Percentiles rank a stretch among this genome's conserved stretches.
These are phyloP conservation scores for Entomortierella chlamydospora DNA, from an alignment of 192 early-diverging fungal genomes.

Conservation along the genomic window DNA sequence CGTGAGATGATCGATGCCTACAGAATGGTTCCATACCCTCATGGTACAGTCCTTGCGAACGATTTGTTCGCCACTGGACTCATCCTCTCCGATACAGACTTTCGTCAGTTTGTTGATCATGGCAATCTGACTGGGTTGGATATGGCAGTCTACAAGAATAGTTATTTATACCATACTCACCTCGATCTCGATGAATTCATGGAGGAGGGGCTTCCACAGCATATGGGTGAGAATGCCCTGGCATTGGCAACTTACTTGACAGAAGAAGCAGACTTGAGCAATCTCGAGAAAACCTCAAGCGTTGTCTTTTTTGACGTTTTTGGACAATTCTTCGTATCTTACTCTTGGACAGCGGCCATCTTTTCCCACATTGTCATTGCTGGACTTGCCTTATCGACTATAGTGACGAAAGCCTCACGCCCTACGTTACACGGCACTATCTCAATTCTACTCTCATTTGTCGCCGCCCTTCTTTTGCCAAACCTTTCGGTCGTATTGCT, in stretches of 20 bases:
- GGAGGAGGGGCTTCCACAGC: slow-evolving; percentile 70
- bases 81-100: slow-evolving; percentile 80
- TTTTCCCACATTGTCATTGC: slow-evolving; percentile 54
- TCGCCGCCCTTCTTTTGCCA: slow-evolving; percentile 23
- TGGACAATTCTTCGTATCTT: slow-evolving; percentile 67
- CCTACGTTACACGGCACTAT: slow-evolving; percentile 13
- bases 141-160: slow-evolving; percentile 76
- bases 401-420: slow-evolving; percentile 15
- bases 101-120: slow-evolving; percentile 76
- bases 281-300: slow-evolving; percentile 60
- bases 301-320: slow-evolving; percentile 73
- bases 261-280: slow-evolving; percentile 56
- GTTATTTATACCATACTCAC: slow-evolving; percentile 56
- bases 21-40: slow-evolving; percentile 66
- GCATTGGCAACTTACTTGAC: slow-evolving; percentile 65
- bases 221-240: slow-evolving; percentile 75
- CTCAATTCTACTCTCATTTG: slow-evolving; percentile 34
- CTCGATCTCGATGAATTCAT: slow-evolving; percentile 68
- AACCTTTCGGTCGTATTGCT: slow-evolving; percentile 34
- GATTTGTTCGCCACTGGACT: slow-evolving; percentile 67
- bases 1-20: slow-evolving; percentile 74
- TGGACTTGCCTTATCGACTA: slow-evolving; percentile 49
- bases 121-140: slow-evolving; percentile 73
- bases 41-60: slow-evolving; percentile 69
- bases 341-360: slow-evolving; percentile 63